These are phyloP conservation scores for Akanthomyces muscarius DNA, from an alignment of 2,329 filamentous ascomycete genomes.

Conservation along the genomic window DNA sequence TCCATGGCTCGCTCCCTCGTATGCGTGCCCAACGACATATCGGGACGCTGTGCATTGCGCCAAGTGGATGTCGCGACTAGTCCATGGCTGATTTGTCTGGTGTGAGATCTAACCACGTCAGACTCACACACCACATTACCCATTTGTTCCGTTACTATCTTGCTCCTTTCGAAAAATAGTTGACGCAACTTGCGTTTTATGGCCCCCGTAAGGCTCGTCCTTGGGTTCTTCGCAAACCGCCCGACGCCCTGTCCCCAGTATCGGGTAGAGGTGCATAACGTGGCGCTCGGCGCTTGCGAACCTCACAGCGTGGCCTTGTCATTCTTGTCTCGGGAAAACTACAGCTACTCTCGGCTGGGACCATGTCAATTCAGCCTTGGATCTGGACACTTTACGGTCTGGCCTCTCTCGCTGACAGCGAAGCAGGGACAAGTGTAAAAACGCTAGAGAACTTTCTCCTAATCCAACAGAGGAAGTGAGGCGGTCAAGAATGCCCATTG, in stretches of 20 bases:
- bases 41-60: conserved; percentile 2
- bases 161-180: not conserved
- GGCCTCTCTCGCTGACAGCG: not conserved
- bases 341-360: too few species aligned
- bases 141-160: not conserved
- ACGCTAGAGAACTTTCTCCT: not conserved
- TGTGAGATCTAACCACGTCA: conserved; percentile 15
- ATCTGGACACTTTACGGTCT: not conserved
- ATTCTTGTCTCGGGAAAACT: conserved; percentile 6
- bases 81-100: conserved; percentile 11
- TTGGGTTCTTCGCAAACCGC: conserved; percentile 11
- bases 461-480: not conserved
- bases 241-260: conserved; percentile 2
- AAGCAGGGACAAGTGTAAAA: not conserved
- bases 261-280: conserved; percentile 14
- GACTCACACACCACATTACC: conserved; percentile 3
- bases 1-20: not conserved
- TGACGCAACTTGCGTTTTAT: not conserved
- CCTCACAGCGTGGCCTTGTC: not conserved
- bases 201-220: not conserved
- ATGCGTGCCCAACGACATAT: conserved; percentile 11
- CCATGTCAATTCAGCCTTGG: not conserved
- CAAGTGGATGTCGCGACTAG: conserved; percentile 1
- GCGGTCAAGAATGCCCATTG: conserved; percentile 5
- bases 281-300: conserved; percentile 8